A percentile compares a stretch with the other conserved stretches of the same genome.
Evolutionary conservation across 805 yeast species (phyloP).

Genomic region (Pichia eremophila): DNA sequence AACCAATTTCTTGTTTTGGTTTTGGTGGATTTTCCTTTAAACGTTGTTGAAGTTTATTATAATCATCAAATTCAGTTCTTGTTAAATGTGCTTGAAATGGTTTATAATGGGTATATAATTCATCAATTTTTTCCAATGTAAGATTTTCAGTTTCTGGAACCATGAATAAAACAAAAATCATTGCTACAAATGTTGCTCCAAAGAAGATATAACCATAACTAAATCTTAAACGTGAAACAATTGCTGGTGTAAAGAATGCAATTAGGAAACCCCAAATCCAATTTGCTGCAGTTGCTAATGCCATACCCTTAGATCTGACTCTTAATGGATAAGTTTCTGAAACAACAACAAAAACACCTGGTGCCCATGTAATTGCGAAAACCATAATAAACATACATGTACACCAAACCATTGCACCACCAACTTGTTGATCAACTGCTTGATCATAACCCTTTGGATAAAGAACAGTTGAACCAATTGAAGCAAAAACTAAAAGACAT

Average conservation of each 20-base stretch:
- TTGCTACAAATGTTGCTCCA: constrained; percentile 33
- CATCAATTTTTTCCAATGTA: constrained; percentile 44
- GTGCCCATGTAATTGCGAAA: constrained; percentile 70
- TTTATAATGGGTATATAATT: constrained; percentile 29
- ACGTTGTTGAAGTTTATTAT: background rate
- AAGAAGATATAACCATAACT: constrained; percentile 37
- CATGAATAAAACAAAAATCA: constrained; percentile 41
- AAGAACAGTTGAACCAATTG: constrained; percentile 46
- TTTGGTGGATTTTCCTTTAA: background rate
- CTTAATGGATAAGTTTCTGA: constrained; percentile 62
- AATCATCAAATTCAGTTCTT: background rate
- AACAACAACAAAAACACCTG: constrained; percentile 56
- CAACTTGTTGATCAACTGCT: constrained; percentile 38
- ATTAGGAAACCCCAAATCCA: constrained; percentile 54
- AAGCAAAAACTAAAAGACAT: constrained; percentile 50
- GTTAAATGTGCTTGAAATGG: constrained; percentile 11
- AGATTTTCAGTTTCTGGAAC: constrained; percentile 47
- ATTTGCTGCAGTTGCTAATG: constrained; percentile 54
- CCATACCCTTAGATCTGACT: constrained; percentile 54
- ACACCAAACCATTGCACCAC: constrained; percentile 51
- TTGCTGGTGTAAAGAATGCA: constrained; percentile 46
- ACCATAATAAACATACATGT: constrained; percentile 55
- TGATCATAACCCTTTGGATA: constrained; percentile 31
- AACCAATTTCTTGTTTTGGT: no score
- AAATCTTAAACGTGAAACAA: constrained; percentile 40